Evolutionary conservation across 306 rosid genomes (phyloP).

Genomic region (Cercis canadensis): DNA sequence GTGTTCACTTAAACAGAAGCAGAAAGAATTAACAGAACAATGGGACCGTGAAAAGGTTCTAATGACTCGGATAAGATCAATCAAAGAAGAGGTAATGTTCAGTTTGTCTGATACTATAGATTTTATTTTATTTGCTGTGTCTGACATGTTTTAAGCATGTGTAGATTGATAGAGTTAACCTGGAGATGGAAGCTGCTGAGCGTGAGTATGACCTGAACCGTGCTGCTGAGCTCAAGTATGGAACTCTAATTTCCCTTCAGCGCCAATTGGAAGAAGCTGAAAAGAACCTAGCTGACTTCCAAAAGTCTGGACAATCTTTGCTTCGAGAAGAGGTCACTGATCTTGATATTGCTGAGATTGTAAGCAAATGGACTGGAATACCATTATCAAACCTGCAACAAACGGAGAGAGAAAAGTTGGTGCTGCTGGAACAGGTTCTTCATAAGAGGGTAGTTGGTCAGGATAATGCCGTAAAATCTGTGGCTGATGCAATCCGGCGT

Average conservation of each 20-base stretch:
- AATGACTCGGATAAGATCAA: slow-evolving; percentile 83
- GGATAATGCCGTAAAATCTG: slow-evolving; percentile 79
- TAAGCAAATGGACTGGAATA: slow-evolving; percentile 94
- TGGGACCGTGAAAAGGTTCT: slow-evolving; percentile 88
- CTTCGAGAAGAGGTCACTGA: slow-evolving; percentile 93
- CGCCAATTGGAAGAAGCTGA: slow-evolving; percentile 87
- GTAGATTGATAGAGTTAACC: slow-evolving; percentile 96
- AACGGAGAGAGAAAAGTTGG: slow-evolving; percentile 89
- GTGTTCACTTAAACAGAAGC: slow-evolving; percentile 78
- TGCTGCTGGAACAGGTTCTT: slow-evolving; percentile 77
- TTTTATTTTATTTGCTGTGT: neutral
- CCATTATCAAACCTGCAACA: slow-evolving; percentile 87
- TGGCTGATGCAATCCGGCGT: slow-evolving; percentile 96
- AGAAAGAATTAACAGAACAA: slow-evolving; percentile 72
- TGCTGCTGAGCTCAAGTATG: slow-evolving; percentile 97
- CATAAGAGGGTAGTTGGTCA: slow-evolving; percentile 82
- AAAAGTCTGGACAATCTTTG: slow-evolving; percentile 66
- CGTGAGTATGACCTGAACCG: slow-evolving; percentile 90
- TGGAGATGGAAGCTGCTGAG: slow-evolving; percentile 96
- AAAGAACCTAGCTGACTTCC: slow-evolving; percentile 71
- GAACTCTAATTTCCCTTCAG: slow-evolving; percentile 77
- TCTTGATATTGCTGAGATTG: slow-evolving; percentile 90
- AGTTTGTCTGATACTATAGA: slow-evolving; percentile 15
- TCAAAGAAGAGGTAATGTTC: slow-evolving; percentile 85
- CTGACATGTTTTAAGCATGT: slow-evolving; percentile 25